These are phyloP conservation scores for Arthrobotrys musiformis DNA, from an alignment of 2,329 filamentous ascomycete species.

Conservation along the genomic window DNA sequence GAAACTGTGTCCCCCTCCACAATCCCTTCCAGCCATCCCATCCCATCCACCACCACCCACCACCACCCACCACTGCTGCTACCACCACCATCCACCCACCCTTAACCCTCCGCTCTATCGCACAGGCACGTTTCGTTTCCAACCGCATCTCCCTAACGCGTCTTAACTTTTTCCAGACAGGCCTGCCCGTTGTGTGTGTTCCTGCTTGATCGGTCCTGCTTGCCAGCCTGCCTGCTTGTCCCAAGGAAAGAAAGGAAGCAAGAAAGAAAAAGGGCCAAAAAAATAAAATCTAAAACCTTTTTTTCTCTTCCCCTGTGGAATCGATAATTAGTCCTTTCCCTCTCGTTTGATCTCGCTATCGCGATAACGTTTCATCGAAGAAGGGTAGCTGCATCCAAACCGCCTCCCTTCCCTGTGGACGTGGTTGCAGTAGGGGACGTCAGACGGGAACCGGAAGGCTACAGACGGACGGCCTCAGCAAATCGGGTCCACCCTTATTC, in stretches of 20 bases:
- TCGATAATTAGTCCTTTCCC: constrained; percentile 9
- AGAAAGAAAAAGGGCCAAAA: constrained; percentile 12
- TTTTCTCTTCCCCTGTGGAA: constrained; percentile 18
- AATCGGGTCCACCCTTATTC: constrained; percentile 42
- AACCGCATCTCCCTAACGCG: constrained; percentile 54
- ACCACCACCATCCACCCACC: constrained; percentile 3
- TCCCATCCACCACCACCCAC: constrained; percentile 9
- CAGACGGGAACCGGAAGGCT: constrained; percentile 51
- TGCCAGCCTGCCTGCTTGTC: constrained; percentile 6
- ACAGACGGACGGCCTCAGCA: constrained; percentile 38
- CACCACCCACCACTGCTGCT: background rate
- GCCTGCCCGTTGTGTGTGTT: constrained; percentile 30
- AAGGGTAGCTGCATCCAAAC: constrained; percentile 46
- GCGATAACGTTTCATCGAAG: constrained; percentile 51
- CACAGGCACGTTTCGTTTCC: constrained; percentile 56
- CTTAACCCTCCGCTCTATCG: constrained; percentile 35
- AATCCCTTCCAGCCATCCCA: constrained; percentile 33
- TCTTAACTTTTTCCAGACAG: constrained; percentile 51
- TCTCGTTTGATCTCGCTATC: constrained; percentile 46
- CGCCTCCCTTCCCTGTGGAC: constrained; percentile 27
- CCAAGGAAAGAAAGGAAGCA: constrained; percentile 9
- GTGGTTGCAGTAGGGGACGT: constrained; percentile 45
- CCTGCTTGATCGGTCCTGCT: constrained; percentile 33
- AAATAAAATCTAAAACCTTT: constrained; percentile 8
- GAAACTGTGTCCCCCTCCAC: constrained; percentile 53